Evolutionary conservation across 1,284 basidiomycete species (phyloP).

Genomic region (Farysia itapuensis): DNA sequence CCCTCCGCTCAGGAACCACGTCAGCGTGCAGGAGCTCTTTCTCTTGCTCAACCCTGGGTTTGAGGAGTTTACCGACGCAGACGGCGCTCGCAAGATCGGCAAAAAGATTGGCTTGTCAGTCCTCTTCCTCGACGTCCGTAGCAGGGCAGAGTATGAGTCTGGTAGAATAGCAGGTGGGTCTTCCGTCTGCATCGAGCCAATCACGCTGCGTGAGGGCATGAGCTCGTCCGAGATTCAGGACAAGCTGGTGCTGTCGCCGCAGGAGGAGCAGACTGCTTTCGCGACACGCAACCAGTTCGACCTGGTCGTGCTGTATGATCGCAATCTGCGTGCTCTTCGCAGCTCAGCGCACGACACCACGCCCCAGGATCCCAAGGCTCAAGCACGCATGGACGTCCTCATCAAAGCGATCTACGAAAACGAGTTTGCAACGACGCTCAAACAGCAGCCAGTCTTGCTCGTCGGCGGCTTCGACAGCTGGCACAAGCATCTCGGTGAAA

Average conservation of each 20-base stretch:
- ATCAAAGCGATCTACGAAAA: constrained; percentile 47
- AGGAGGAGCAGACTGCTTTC: constrained; percentile 73
- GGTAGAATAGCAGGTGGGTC: constrained; percentile 73
- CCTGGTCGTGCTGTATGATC: constrained; percentile 84
- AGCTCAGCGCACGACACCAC: constrained; percentile 8
- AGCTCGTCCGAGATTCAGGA: constrained; percentile 76
- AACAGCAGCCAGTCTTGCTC: constrained; percentile 78
- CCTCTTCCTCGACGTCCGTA: constrained; percentile 79
- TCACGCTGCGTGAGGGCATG: constrained; percentile 59
- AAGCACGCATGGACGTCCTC: constrained; percentile 31
- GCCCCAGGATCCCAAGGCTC: constrained; percentile 26
- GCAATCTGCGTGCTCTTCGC: constrained; percentile 52
- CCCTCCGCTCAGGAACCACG: constrained; percentile 36
- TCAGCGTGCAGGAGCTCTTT: constrained; percentile 54
- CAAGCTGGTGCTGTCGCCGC: constrained; percentile 72
- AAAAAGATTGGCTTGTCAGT: constrained; percentile 59
- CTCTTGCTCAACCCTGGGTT: constrained; percentile 52
- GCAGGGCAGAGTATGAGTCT: constrained; percentile 72
- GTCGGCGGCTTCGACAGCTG: constrained; percentile 84
- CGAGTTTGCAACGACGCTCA: constrained; percentile 63
- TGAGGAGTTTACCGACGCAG: constrained; percentile 38
- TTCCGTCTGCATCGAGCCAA: constrained; percentile 76
- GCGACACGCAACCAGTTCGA: constrained; percentile 82
- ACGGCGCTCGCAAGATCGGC: constrained; percentile 39
- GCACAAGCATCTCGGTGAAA: constrained; percentile 69